Evolutionary conservation across 345 rosid genomes (phyloP).

Genomic region (Dimocarpus longan): DNA sequence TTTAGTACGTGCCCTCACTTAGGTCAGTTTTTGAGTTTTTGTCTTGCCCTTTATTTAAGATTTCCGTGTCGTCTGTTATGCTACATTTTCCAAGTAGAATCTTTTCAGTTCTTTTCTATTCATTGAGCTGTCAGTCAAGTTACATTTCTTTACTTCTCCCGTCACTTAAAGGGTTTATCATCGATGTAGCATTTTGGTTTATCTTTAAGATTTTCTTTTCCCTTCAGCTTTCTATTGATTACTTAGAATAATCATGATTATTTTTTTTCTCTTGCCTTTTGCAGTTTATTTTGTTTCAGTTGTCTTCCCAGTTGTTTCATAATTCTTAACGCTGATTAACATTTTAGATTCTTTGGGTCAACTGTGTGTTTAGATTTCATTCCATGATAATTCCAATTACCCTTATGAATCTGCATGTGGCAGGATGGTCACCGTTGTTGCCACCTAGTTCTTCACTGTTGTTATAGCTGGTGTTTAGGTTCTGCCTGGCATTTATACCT

Average conservation of each 20-base stretch:
- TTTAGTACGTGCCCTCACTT: conserved; percentile 68
- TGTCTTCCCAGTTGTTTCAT: conserved; percentile 7
- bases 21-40: conserved; percentile 89
- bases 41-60: conserved; percentile 57
- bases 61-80: conserved; percentile 56
- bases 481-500: neutral
- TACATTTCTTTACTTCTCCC: conserved; percentile 34
- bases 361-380: neutral
- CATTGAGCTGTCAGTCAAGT: conserved; percentile 38
- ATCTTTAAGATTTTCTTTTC: neutral
- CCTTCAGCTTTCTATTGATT: neutral
- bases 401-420: neutral
- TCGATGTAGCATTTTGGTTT: conserved; percentile 26
- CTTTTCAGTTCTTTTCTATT: conserved; percentile 42
- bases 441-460: neutral
- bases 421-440: neutral
- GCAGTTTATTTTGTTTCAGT: conserved; percentile 7
- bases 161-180: conserved; percentile 24
- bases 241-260: neutral
- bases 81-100: conserved; percentile 49
- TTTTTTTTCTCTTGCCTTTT: conserved; percentile 15
- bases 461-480: conserved; percentile 1
- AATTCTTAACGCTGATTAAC: neutral
- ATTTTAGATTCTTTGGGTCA: neutral
- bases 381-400: neutral